Conservation (phyloP, 371 early-diverging fungal genomes). For the Mucor racemosus region DNA sequence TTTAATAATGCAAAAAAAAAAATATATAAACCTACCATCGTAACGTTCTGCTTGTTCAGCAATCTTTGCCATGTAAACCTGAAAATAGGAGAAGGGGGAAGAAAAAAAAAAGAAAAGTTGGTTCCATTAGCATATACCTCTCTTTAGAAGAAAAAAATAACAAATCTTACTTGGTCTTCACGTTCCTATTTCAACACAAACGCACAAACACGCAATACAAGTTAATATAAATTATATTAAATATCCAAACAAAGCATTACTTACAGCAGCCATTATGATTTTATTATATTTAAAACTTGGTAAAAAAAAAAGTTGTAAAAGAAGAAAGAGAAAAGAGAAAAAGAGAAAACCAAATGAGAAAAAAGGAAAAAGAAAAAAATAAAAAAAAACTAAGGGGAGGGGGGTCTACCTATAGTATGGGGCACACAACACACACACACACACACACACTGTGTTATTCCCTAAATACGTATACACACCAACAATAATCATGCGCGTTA, state of each 20-base stretch:
- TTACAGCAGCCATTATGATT: constrained; percentile 24
- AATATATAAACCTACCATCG: constrained; percentile 57
- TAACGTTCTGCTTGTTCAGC: constrained; percentile 99
- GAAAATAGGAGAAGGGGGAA: not conserved
- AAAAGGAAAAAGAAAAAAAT: constrained; percentile 2
- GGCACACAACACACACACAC: constrained; percentile 1
- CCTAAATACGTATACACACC: not conserved
- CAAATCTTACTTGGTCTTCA: constrained; percentile 37
- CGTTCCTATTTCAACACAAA: constrained; percentile 37
- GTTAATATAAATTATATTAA: not conserved
- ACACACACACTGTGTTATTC: not conserved
- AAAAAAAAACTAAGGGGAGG: constrained; percentile 13
- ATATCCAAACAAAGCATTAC: not conserved
- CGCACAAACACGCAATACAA: too few relatives aligned
- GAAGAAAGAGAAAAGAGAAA: constrained; percentile 2
- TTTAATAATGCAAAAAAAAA: not conserved
- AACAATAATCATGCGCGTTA: constrained; percentile 4
- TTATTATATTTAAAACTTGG: not conserved
- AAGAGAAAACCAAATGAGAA: constrained; percentile 3
- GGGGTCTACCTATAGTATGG: constrained; percentile 2
- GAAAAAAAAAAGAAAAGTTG: too few relatives aligned
- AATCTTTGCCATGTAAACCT: constrained; percentile 93
- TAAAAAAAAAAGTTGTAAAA: not conserved
- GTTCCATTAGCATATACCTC: not conserved
- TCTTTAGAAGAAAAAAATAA: not conserved